Evolutionary conservation across 2,329 filamentous ascomycete genomes (phyloP).

Genomic region (Colletotrichum siamense): DNA sequence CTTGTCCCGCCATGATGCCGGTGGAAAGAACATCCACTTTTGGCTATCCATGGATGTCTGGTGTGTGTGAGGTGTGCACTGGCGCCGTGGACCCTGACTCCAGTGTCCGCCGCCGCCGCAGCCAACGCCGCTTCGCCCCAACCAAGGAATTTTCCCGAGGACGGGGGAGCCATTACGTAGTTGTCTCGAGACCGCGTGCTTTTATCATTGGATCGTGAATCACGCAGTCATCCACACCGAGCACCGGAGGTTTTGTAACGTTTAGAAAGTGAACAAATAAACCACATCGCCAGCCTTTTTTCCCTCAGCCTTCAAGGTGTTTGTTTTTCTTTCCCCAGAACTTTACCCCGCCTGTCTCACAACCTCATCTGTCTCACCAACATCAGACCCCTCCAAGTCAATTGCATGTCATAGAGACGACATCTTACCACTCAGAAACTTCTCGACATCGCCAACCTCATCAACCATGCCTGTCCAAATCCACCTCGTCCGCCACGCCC

Average conservation of each 20-base stretch:
- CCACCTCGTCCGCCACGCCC: slow-evolving; percentile 75
- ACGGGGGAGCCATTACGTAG: slow-evolving; percentile 1
- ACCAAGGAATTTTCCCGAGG: slow-evolving; percentile 3
- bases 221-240: background rate
- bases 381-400: background rate
- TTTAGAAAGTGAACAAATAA: background rate
- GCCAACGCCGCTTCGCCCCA: background rate
- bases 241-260: background rate
- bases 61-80: background rate
- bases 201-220: slow-evolving; percentile 6
- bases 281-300: background rate
- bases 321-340: background rate
- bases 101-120: background rate
- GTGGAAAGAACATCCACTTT: background rate
- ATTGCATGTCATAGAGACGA: background rate
- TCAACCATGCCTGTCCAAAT: slow-evolving; percentile 57
- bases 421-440: background rate
- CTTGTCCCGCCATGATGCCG: background rate
- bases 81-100: background rate
- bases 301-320: background rate
- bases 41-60: background rate
- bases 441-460: background rate
- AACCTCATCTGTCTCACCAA: background rate
- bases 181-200: background rate
- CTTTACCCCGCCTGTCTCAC: background rate